Base-by-base conservation (phyloP, 768 basidiomycete species). In the Tylopilus balloui region DNA sequence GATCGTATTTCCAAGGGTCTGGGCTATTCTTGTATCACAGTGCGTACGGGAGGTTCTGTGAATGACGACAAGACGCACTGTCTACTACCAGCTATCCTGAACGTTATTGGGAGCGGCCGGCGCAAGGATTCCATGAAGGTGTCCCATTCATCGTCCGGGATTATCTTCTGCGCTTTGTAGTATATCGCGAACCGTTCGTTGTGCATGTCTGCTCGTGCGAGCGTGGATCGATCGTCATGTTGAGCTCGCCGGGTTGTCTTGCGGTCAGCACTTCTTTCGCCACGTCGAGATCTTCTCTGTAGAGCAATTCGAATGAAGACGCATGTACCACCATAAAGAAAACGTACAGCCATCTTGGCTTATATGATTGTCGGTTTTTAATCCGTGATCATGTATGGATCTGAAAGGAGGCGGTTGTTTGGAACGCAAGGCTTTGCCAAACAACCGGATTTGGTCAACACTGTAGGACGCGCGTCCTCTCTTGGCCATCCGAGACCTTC, bases 1-100 rank as follows among this genome's bases (percentile, higher is more conserved):
- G 58, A 98, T 91, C 15, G 79, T 80, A 14, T 81, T 72, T 66
- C 92, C 93, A 49, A 98, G 78, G 5, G 84, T 77, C n/a, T 79
- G 78, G 40, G 83, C 81, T 35, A 75, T 77, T 59, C 85, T 86
- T 62, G 25, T 28, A 58, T 54, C 14, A 49, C 34, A n/a, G 19
- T 54, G n/a, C 55, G 52, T 8, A 52, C 32, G n/a, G 12, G 2
- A 9, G 3, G 6, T 14, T 17, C 17, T 0, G 6, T 32, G 17
- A 28, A 37, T 15, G 17, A 10, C 19, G 11, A 45, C 46, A 31
- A 35, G n/a, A 56, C 75, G 49, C 64, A 94, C 94, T 87, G 79
- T 65, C 92, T 76, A 55, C 85, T 91, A 0, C 92, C 91, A 0
- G 92, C 85, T 15, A 99, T 84, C 34, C 96, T 78, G 67, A 99